phyloP scores from a whole-genome alignment of 305 asterid species.

The Fraxinus latifolia region DNA sequence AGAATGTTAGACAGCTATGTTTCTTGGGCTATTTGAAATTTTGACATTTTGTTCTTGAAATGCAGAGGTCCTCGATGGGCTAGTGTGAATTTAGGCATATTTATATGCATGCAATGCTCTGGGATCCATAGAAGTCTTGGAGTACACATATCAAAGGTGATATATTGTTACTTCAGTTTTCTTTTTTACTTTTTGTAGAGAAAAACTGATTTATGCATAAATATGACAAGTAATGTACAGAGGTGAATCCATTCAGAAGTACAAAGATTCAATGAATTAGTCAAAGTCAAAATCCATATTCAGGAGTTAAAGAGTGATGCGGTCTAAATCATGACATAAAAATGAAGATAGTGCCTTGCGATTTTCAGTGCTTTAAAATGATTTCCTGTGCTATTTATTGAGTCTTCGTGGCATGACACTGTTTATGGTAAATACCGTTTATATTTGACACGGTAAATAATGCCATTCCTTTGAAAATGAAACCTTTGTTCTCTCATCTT shows the following conservation, averaged over 20 bases:
- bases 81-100: conserved; percentile 96
- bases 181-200: neutral
- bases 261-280: neutral
- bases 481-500: neutral
- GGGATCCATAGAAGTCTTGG: conserved; percentile 99
- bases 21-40: neutral
- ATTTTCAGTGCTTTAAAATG: conserved; percentile 9
- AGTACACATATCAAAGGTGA: conserved; percentile 98
- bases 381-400: neutral
- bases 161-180: neutral
- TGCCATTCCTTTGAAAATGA: neutral
- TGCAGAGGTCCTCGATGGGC: conserved; percentile 99
- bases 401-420: neutral
- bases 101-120: conserved; percentile 98
- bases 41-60: conserved; percentile 14
- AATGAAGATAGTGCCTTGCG: neutral
- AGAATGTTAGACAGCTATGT: neutral
- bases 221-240: neutral
- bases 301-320: neutral
- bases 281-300: neutral
- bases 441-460: neutral
- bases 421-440: neutral
- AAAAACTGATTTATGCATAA: neutral
- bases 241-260: conserved; percentile 1
- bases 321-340: conserved; percentile 1